These are phyloP conservation scores for Solanum rostratum DNA, from an alignment of 257 asterid species.

Conservation along the genomic window DNA sequence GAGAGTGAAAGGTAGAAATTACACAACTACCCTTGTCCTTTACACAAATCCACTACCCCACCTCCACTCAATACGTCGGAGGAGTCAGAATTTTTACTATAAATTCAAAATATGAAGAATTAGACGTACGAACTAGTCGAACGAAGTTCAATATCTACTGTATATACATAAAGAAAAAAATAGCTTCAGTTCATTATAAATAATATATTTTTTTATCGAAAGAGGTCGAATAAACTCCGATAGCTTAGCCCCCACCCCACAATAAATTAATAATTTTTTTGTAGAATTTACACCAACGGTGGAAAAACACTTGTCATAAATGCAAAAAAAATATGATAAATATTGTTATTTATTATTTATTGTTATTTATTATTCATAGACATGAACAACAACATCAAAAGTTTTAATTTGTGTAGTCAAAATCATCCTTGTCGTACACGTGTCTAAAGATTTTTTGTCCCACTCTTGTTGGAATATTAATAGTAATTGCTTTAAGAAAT, in stretches of 20 bases:
- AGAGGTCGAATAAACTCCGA: too few species aligned
- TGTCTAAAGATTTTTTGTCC: slow-evolving; percentile 2
- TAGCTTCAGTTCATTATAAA: too few species aligned
- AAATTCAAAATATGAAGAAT: too few species aligned
- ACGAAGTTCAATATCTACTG: too few species aligned
- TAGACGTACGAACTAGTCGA: too few species aligned
- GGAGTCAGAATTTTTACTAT: too few species aligned
- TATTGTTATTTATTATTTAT: too few species aligned
- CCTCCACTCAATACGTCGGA: not conserved
- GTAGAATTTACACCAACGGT: not conserved
- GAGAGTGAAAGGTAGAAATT: not conserved
- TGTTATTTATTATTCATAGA: not conserved
- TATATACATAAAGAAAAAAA: too few species aligned
- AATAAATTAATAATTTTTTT: not conserved
- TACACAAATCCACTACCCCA: not conserved
- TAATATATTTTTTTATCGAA: too few species aligned
- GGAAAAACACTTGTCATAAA: slow-evolving; percentile 9
- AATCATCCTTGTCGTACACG: slow-evolving; percentile 16
- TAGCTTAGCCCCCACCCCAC: not conserved
- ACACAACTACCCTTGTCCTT: not conserved
- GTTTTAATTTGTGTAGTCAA: not conserved
- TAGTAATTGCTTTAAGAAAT: not conserved
- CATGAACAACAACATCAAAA: slow-evolving; percentile 1
- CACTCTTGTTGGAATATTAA: slow-evolving; percentile 8
- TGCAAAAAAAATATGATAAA: not conserved